A percentile compares a stretch with the other conserved stretches of the same genome.
phyloP scores from a whole-genome alignment of 2,329 filamentous ascomycete species.

The Verticillium klebahnii region DNA sequence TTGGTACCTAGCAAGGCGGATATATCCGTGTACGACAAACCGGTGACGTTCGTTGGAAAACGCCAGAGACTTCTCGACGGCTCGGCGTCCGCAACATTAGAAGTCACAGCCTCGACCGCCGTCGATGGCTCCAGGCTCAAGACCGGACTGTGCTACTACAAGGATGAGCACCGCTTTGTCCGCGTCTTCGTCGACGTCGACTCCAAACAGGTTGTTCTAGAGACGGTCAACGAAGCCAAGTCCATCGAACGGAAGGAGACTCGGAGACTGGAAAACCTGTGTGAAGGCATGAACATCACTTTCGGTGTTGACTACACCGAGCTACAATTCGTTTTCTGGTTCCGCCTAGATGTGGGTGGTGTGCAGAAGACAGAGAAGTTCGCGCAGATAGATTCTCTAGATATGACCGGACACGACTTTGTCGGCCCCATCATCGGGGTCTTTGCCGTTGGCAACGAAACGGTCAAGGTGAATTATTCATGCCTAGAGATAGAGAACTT shows the following conservation, averaged over 20 bases:
- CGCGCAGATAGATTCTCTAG: constrained; percentile 17
- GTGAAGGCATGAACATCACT: not conserved
- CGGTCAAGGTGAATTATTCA: not conserved
- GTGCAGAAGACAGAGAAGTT: not conserved
- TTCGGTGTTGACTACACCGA: constrained; percentile 1
- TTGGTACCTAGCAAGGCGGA: not conserved
- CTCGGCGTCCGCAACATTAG: not conserved
- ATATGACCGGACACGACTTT: constrained; percentile 25
- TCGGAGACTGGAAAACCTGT: not conserved
- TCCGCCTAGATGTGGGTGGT: not conserved
- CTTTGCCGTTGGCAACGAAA: constrained; percentile 15
- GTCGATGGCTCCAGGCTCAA: not conserved
- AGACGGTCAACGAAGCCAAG: constrained; percentile 14
- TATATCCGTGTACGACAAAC: not conserved
- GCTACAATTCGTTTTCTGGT: not conserved
- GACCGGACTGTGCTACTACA: constrained; percentile 16
- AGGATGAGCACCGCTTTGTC: constrained; percentile 16
- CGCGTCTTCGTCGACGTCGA: constrained; percentile 6
- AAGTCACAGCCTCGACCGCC: not conserved
- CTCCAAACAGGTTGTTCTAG: constrained; percentile 5
- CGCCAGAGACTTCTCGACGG: constrained; percentile 3
- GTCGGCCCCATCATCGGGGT: constrained; percentile 25
- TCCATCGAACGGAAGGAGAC: not conserved
- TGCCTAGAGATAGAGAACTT: not conserved
- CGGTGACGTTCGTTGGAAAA: constrained; percentile 5